Percentiles rank a stretch among this genome's conserved stretches.
Conservation (phyloP, 345 rosid species). For the Pelargonium nanum region DNA sequence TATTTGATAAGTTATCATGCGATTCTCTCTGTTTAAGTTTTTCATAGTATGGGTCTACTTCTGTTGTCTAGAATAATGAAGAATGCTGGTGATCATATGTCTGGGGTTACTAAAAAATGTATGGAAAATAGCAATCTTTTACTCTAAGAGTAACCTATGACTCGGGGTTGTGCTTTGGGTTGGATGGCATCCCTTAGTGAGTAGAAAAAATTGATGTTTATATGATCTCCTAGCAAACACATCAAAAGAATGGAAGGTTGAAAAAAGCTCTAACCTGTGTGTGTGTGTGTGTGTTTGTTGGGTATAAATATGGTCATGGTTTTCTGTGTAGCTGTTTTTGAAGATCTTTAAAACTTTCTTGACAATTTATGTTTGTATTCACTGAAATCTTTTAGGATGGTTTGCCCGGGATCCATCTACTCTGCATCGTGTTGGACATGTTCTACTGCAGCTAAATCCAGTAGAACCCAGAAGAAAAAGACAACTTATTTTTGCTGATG, state of each 20-base stretch:
- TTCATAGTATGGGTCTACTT: no score
- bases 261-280: no score
- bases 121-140: neutral
- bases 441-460: constrained; percentile 51
- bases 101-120: no score
- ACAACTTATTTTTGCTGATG: constrained; percentile 65
- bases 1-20: neutral
- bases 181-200: neutral
- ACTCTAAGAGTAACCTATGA: neutral
- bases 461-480: constrained; percentile 50
- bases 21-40: no score
- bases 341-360: constrained; percentile 2
- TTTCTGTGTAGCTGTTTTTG: neutral
- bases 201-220: neutral
- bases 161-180: neutral
- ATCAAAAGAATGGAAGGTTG: no score
- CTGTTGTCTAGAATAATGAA: no score
- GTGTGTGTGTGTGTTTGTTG: no score
- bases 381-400: constrained; percentile 44
- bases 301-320: no score
- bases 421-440: constrained; percentile 59
- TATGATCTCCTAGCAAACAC: neutral
- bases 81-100: no score
- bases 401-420: constrained; percentile 74
- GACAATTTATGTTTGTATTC: constrained; percentile 3